Percentiles rank a stretch among this genome's conserved stretches.
Evolutionary conservation across 2,329 filamentous ascomycete species (phyloP).

Genomic region (Cercospora zeina): DNA sequence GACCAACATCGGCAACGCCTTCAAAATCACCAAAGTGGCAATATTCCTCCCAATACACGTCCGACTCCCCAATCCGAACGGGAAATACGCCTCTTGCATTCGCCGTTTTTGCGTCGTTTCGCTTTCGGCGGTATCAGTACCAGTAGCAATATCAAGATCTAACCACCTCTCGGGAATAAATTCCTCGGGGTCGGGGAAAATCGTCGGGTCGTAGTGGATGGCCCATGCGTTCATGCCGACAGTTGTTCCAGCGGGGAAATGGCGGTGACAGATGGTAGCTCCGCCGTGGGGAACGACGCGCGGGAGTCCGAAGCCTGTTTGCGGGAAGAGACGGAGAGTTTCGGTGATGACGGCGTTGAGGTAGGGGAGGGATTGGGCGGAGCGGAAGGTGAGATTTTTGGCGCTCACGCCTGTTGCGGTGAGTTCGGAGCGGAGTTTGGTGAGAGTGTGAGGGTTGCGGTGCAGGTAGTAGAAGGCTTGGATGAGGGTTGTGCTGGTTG

Average conservation of each 20-base stretch:
- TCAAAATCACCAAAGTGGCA: conserved; percentile 19
- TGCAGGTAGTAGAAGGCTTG: conserved; percentile 39
- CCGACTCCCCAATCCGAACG: conserved; percentile 18
- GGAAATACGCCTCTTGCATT: conserved; percentile 20
- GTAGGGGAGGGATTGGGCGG: conserved; percentile 13
- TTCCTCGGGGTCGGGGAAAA: conserved; percentile 43
- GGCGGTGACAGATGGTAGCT: conserved; percentile 32
- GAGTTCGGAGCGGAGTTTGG: conserved; percentile 29
- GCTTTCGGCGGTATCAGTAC: too few species aligned
- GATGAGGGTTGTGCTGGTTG: conserved; percentile 40
- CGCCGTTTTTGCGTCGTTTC: background rate
- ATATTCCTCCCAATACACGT: conserved; percentile 23
- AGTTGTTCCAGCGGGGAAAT: conserved; percentile 49
- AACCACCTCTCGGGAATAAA: conserved; percentile 52
- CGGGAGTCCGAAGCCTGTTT: conserved; percentile 24
- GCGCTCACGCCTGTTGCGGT: conserved; percentile 3
- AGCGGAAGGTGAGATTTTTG: conserved; percentile 6
- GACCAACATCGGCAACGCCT: conserved; percentile 13
- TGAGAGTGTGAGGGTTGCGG: conserved; percentile 30
- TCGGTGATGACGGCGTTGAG: conserved; percentile 26
- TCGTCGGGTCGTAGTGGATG: conserved; percentile 41
- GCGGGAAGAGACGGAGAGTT: conserved; percentile 29
- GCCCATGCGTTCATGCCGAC: conserved; percentile 49
- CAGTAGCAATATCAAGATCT: background rate
- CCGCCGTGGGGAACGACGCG: conserved; percentile 21